These are phyloP conservation scores for Helianthus tuberosus DNA, from an alignment of 129 eudicot genomes.

Conservation along the genomic window DNA sequence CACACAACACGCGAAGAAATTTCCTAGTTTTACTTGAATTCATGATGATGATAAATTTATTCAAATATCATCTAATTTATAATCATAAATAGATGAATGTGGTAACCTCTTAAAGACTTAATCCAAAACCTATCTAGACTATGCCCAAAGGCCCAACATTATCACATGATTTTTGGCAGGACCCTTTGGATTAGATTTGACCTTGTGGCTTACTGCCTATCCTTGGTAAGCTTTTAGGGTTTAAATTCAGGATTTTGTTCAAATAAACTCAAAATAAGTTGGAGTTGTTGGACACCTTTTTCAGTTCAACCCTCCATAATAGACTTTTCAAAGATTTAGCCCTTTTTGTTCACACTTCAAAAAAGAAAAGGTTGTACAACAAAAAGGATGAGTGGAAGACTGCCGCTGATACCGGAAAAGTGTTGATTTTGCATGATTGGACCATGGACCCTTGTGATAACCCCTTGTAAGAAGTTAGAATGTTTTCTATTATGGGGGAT, in stretches of 20 bases:
- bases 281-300: constrained; percentile 38
- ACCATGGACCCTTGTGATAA: constrained; percentile 8
- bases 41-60: too few relatives aligned
- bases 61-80: too few relatives aligned
- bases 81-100: too few relatives aligned
- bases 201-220: too few relatives aligned
- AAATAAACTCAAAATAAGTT: constrained; percentile 9
- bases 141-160: too few relatives aligned
- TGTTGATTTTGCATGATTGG: constrained; percentile 32
- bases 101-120: too few relatives aligned
- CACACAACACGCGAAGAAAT: too few relatives aligned
- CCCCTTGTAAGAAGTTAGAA: background rate
- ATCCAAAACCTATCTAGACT: too few relatives aligned
- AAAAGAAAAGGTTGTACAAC: constrained; percentile 13
- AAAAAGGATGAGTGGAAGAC: constrained; percentile 1
- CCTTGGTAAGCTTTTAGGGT: background rate
- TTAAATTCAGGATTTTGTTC: background rate
- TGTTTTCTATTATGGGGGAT: too few relatives aligned
- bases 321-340: constrained; percentile 32
- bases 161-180: too few relatives aligned
- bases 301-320: constrained; percentile 39
- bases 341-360: constrained; percentile 40
- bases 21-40: too few relatives aligned
- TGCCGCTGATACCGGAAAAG: constrained; percentile 39
- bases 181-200: too few relatives aligned